These are phyloP conservation scores for Vickermania ingenoplastis DNA, from an alignment of 208 protist genomes.

Conservation along the genomic window DNA sequence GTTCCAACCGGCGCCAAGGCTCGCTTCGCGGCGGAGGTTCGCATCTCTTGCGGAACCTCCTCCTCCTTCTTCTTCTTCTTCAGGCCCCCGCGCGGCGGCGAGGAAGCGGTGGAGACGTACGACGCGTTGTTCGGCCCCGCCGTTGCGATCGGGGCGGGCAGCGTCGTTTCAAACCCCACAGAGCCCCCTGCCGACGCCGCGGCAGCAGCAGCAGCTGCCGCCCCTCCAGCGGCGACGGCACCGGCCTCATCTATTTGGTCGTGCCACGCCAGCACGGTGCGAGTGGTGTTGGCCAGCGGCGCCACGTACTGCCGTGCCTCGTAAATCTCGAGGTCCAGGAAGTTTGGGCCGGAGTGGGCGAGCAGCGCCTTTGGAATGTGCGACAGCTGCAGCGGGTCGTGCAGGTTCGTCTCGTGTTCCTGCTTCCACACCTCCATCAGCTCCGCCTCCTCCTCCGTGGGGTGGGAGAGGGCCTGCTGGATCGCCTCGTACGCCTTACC, in stretches of 20 bases:
- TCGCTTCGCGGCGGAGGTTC: slow-evolving; percentile 8
- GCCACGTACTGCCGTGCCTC: slow-evolving; percentile 1
- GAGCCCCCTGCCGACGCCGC: slow-evolving; percentile 18
- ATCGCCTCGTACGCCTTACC: slow-evolving; percentile 10
- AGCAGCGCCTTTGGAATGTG: slow-evolving; percentile 39
- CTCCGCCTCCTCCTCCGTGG: slow-evolving; percentile 29
- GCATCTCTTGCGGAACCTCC: background rate
- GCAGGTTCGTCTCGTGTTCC: slow-evolving; percentile 17
- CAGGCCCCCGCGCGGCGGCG: slow-evolving; percentile 8
- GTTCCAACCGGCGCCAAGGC: slow-evolving; percentile 41
- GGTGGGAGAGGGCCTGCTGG: slow-evolving; percentile 12
- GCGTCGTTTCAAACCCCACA: slow-evolving; percentile 24
- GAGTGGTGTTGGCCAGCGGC: background rate
- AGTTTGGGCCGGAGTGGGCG: slow-evolving; percentile 48
- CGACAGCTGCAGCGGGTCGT: slow-evolving; percentile 25
- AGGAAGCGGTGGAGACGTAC: background rate
- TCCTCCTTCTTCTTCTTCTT: slow-evolving; percentile 2
- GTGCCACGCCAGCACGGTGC: slow-evolving; percentile 10
- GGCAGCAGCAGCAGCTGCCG: background rate
- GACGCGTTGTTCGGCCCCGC: background rate
- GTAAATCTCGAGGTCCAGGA: slow-evolving; percentile 39
- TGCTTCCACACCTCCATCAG: slow-evolving; percentile 44
- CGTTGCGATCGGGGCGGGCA: background rate
- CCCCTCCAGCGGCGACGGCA: background rate
- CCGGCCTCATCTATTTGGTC: slow-evolving; percentile 7